Evolutionary conservation across 192 early-diverging fungal genomes (phyloP).

Genomic region (Linnemannia elongata): DNA sequence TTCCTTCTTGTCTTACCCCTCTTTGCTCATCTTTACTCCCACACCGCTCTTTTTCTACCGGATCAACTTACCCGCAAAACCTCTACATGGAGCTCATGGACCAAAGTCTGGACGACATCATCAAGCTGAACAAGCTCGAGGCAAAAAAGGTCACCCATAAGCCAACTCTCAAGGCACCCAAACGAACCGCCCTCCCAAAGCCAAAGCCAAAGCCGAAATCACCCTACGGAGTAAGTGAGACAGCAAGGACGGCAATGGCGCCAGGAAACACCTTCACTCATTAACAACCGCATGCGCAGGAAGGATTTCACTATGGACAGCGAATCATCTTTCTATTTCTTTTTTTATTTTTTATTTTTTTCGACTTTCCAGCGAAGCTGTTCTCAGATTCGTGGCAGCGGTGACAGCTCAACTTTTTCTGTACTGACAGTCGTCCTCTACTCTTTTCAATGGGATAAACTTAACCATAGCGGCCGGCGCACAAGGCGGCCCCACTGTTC

Average conservation of each 20-base stretch:
- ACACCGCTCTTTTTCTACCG: background rate
- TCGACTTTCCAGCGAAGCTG: background rate
- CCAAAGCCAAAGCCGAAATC: background rate
- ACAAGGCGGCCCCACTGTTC: constrained; percentile 27
- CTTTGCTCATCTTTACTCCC: background rate
- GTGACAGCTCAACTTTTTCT: background rate
- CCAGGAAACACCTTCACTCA: no score
- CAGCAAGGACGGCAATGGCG: background rate
- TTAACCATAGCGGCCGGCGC: background rate
- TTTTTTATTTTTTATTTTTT: background rate
- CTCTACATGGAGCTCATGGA: constrained; percentile 15
- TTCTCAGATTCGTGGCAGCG: background rate
- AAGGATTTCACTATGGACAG: no score
- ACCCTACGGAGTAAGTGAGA: background rate
- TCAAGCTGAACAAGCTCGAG: constrained; percentile 20
- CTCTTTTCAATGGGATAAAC: background rate
- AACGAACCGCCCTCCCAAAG: background rate
- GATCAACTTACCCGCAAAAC: background rate
- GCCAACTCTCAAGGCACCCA: background rate
- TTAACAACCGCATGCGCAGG: no score
- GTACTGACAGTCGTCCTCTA: no score
- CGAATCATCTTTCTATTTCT: no score
- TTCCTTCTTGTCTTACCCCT: background rate
- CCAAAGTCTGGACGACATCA: constrained; percentile 48
- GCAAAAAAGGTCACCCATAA: constrained; percentile 8